Percentiles rank a stretch among this genome's conserved stretches.
These are phyloP conservation scores for Ascochyta clinopodiicola DNA, from an alignment of 2,329 filamentous ascomycete species.

Conservation along the genomic window DNA sequence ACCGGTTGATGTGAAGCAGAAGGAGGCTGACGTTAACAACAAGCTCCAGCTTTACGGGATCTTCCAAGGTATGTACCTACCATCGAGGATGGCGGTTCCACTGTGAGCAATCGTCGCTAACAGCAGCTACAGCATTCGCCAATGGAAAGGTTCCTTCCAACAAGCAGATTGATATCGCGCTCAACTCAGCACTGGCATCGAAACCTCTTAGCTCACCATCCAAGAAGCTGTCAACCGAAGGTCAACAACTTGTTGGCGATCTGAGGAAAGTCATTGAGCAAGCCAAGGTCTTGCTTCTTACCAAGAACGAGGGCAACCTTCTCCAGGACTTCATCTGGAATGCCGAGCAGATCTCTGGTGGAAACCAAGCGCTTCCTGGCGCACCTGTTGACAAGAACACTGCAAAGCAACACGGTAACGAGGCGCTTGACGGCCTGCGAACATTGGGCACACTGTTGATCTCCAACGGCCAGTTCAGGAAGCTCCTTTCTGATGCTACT, in stretches of 20 bases:
- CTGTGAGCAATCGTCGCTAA: constrained; percentile 18
- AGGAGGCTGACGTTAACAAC: constrained; percentile 84
- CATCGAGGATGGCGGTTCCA: neutral
- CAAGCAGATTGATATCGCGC: constrained; percentile 91
- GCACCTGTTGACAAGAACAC: constrained; percentile 76
- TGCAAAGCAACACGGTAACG: constrained; percentile 81
- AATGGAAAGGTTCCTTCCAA: constrained; percentile 93
- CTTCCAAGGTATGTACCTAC: constrained; percentile 62
- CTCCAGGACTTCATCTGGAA: constrained; percentile 98
- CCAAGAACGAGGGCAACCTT: constrained; percentile 94
- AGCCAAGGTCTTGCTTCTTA: constrained; percentile 82
- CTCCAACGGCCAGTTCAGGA: constrained; percentile 95
- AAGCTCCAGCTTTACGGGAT: constrained; percentile 98
- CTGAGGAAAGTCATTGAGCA: constrained; percentile 80
- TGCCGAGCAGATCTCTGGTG: constrained; percentile 75
- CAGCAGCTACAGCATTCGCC: constrained; percentile 71
- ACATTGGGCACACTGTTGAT: constrained; percentile 88
- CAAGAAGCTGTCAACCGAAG: constrained; percentile 80
- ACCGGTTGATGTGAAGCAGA: constrained; percentile 74
- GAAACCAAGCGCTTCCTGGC: constrained; percentile 66
- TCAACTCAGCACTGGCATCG: constrained; percentile 85
- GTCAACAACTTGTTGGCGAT: constrained; percentile 78
- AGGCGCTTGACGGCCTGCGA: constrained; percentile 82
- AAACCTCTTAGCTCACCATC: constrained; percentile 74
- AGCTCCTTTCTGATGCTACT: constrained; percentile 80